Percentiles rank a stretch among this genome's conserved stretches.
These are phyloP conservation scores for Russula dissimulans DNA, from an alignment of 768 basidiomycete species.

Conservation along the genomic window DNA sequence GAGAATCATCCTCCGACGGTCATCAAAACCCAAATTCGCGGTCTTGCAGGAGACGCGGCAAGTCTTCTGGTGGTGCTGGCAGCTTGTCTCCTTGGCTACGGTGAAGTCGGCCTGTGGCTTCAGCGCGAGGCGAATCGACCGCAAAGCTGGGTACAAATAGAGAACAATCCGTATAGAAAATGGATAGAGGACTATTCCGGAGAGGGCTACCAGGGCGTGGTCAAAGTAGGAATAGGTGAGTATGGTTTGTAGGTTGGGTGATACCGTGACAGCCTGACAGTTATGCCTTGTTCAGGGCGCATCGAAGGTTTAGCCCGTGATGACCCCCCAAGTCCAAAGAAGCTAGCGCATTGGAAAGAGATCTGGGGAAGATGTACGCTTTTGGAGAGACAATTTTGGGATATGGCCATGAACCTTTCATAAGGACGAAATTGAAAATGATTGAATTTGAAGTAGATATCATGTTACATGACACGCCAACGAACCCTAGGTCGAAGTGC, in stretches of 20 bases:
- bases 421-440: neutral
- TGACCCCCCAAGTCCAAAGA: conserved; percentile 52
- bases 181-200: conserved; percentile 83
- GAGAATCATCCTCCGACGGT: no score
- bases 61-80: conserved; percentile 73
- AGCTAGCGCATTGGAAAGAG: conserved; percentile 54
- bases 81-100: conserved; percentile 85
- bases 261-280: neutral
- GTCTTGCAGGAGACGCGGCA: conserved; percentile 37
- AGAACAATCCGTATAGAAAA: conserved; percentile 62
- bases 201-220: conserved; percentile 59
- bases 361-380: conserved; percentile 71
- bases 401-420: conserved; percentile 40
- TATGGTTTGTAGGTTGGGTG: neutral
- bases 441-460: neutral
- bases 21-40: neutral
- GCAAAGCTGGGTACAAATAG: conserved; percentile 45
- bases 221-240: conserved; percentile 65
- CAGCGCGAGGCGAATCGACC: conserved; percentile 42
- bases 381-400: conserved; percentile 86
- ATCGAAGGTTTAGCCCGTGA: conserved; percentile 57
- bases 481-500: no score
- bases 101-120: conserved; percentile 84
- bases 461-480: no score
- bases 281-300: conserved; percentile 38